Percentiles rank a stretch among this genome's conserved stretches.
These are phyloP conservation scores for Curvularia spicifera DNA, from an alignment of 2,329 filamentous ascomycete species.

Conservation along the genomic window DNA sequence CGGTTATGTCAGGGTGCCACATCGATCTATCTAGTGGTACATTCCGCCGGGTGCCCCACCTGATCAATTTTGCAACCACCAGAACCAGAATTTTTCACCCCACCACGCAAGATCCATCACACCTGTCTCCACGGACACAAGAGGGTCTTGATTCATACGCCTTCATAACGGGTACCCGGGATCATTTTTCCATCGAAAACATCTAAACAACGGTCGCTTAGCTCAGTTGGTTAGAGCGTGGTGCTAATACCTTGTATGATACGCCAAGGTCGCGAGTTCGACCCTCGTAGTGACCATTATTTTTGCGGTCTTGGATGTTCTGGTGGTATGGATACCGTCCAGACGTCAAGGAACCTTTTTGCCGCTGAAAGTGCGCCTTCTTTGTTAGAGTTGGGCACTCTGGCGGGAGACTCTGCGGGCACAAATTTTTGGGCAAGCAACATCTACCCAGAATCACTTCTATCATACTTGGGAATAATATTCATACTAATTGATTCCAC, in stretches of 20 bases:
- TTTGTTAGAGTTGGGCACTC: neutral
- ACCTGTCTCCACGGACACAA: no score
- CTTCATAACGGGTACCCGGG: neutral
- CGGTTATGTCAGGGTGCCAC: neutral
- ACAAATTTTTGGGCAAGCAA: neutral
- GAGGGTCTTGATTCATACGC: no score
- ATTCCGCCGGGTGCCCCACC: constrained; percentile 3
- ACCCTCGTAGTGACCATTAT: constrained; percentile 23
- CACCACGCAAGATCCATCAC: neutral
- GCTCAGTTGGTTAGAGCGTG: constrained; percentile 26
- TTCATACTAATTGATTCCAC: neutral
- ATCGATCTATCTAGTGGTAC: neutral
- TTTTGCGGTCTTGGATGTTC: constrained; percentile 5
- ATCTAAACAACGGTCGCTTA: constrained; percentile 22
- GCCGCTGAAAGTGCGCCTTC: neutral
- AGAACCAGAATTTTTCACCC: constrained; percentile 4
- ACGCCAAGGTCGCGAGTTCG: constrained; percentile 26
- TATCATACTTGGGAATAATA: neutral
- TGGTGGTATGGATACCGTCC: neutral
- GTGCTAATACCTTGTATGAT: constrained; percentile 20
- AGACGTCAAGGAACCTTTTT: neutral
- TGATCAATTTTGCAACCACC: constrained; percentile 1
- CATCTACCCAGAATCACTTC: neutral
- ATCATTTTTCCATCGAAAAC: constrained; percentile 7
- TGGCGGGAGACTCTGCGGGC: neutral